phyloP scores from a whole-genome alignment of 2,329 filamentous ascomycete species.

The Xylariaceae sp. region DNA sequence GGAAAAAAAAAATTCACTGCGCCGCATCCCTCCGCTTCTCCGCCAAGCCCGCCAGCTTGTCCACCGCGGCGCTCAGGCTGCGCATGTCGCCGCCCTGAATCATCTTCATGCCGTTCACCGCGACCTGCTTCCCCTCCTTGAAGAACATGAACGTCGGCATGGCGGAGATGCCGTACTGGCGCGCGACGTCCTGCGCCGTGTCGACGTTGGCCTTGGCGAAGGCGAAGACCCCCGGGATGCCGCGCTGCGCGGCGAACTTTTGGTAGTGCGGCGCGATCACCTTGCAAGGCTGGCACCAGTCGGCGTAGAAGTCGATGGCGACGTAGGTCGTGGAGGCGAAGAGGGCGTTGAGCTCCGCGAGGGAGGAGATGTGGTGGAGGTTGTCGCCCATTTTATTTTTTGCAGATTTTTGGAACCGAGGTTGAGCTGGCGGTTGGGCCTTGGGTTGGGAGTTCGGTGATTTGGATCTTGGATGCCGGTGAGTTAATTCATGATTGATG shows the following conservation, averaged over 20 bases:
- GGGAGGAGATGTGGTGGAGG: constrained; percentile 35
- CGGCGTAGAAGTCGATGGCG: constrained; percentile 53
- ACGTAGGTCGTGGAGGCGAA: constrained; percentile 45
- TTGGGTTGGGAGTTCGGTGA: no score
- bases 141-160: constrained; percentile 61
- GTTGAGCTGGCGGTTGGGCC: no score
- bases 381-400: constrained; percentile 11
- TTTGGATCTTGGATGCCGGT: no score
- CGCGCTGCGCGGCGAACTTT: constrained; percentile 39
- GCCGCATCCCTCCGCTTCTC: constrained; percentile 17
- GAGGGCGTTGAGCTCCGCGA: constrained; percentile 45
- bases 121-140: constrained; percentile 45
- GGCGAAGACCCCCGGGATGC: constrained; percentile 38
- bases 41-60: constrained; percentile 33
- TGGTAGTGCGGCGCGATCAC: constrained; percentile 52
- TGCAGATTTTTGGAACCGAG: no score
- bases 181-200: constrained; percentile 44
- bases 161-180: constrained; percentile 45
- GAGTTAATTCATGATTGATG: no score
- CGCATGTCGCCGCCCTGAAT: constrained; percentile 34
- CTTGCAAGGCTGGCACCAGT: constrained; percentile 60
- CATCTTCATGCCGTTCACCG: constrained; percentile 32
- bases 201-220: constrained; percentile 61
- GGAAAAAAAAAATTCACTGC: not conserved
- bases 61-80: constrained; percentile 27